A percentile compares a stretch with the other conserved stretches of the same genome.
These are phyloP conservation scores for Fusarium brachygibbosum DNA, from an alignment of 2,329 filamentous ascomycete genomes.

Conservation along the genomic window DNA sequence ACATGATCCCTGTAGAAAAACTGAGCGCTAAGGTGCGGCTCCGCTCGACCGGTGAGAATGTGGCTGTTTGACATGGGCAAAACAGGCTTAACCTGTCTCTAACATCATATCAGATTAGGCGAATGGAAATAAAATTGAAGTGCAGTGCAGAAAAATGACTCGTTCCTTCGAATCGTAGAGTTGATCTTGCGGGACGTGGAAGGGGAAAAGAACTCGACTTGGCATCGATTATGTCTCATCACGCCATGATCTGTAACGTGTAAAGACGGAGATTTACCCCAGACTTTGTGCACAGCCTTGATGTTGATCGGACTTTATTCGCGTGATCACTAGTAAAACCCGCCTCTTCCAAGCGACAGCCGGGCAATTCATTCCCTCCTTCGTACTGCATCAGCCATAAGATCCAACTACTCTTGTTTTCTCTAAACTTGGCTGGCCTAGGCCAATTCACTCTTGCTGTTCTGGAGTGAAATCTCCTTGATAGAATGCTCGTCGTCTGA, in stretches of 20 bases:
- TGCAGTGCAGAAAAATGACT: not conserved
- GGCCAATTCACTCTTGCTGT: not conserved
- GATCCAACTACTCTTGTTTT: not conserved
- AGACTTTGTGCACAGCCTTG: not conserved
- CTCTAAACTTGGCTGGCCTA: not conserved
- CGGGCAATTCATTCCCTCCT: not conserved
- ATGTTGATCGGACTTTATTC: not conserved
- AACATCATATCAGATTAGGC: not conserved
- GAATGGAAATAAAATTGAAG: no score
- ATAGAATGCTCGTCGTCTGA: not conserved
- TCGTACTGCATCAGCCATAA: not conserved
- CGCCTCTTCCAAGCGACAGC: not conserved
- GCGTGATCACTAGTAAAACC: not conserved
- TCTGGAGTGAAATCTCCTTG: not conserved
- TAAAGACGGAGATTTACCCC: not conserved
- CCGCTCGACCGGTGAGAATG: slow-evolving; percentile 25
- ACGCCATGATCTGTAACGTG: not conserved
- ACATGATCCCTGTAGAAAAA: slow-evolving; percentile 8
- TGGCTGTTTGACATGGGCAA: slow-evolving; percentile 1
- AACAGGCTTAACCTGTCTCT: not conserved
- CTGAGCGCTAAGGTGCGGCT: slow-evolving; percentile 23
- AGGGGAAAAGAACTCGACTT: not conserved
- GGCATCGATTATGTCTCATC: no score
- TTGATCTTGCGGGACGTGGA: not conserved
- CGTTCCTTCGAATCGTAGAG: not conserved